These are phyloP conservation scores for Buddleja alternifolia DNA, from an alignment of 257 asterid genomes.

Conservation along the genomic window DNA sequence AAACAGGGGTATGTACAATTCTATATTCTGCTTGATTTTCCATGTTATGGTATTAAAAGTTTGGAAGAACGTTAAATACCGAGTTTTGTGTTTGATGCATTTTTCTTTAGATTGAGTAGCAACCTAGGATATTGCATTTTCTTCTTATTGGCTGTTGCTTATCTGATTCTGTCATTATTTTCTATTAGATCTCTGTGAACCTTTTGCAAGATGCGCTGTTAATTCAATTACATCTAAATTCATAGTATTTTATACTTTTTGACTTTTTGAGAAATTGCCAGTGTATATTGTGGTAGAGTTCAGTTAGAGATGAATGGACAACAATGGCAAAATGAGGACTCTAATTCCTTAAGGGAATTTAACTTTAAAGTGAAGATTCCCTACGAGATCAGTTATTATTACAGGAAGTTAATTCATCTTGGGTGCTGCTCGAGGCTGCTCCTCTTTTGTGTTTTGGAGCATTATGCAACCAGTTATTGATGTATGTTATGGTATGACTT, in stretches of 20 bases:
- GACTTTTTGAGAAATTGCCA: neutral
- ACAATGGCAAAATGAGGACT: neutral
- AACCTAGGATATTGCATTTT: neutral
- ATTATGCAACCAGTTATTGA: no score
- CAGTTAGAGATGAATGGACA: neutral
- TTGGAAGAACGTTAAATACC: slow-evolving; percentile 11
- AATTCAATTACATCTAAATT: no score
- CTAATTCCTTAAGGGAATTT: neutral
- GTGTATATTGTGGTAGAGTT: no score
- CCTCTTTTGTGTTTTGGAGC: no score
- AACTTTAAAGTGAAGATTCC: neutral
- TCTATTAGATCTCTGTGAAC: neutral
- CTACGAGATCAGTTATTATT: neutral
- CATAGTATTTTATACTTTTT: no score
- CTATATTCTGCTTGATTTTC: slow-evolving; percentile 28
- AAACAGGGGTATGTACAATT: slow-evolving; percentile 82
- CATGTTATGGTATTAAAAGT: neutral
- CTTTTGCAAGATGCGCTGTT: no score
- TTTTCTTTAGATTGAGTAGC: slow-evolving; percentile 7
- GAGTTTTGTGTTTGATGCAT: neutral
- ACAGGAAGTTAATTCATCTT: neutral
- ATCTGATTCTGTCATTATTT: slow-evolving; percentile 4
- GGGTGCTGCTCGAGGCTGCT: no score
- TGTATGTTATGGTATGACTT: no score
- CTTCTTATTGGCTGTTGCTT: slow-evolving; percentile 16